A percentile compares a stretch with the other conserved stretches of the same genome.
phyloP scores from a whole-genome alignment of 345 rosid genomes.

The Triadica sebifera region DNA sequence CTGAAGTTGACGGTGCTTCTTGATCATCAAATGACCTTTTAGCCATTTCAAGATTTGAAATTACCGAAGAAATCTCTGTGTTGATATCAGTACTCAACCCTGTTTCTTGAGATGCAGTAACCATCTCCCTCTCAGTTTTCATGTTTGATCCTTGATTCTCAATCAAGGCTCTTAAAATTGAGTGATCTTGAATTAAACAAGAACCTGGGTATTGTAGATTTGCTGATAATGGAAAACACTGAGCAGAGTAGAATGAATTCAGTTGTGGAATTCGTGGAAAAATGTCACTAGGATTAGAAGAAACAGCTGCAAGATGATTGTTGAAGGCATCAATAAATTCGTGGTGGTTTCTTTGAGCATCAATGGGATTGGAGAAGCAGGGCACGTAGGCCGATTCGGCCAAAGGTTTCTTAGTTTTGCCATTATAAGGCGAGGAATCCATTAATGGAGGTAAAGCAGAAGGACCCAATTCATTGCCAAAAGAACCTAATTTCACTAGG shows the following conservation, averaged over 20 bases:
- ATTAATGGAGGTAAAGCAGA: constrained; percentile 59
- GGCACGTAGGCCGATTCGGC: constrained; percentile 55
- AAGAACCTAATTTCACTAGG: constrained; percentile 31
- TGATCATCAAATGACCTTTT: constrained; percentile 45
- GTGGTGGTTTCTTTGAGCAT: constrained; percentile 37
- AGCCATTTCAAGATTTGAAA: constrained; percentile 45
- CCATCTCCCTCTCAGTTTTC: constrained; percentile 37
- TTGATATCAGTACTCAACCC: constrained; percentile 46
- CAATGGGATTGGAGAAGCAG: constrained; percentile 67
- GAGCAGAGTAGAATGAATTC: constrained; percentile 38
- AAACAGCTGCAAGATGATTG: constrained; percentile 33
- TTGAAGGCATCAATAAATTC: constrained; percentile 33
- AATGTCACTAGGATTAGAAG: constrained; percentile 17
- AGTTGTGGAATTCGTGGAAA: constrained; percentile 35
- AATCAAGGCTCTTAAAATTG: constrained; percentile 47
- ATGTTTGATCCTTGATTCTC: constrained; percentile 39
- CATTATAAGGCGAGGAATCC: constrained; percentile 46
- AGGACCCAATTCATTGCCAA: constrained; percentile 42
- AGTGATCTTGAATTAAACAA: constrained; percentile 42
- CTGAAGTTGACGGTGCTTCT: constrained; percentile 49
- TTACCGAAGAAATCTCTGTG: constrained; percentile 52
- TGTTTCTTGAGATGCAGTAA: constrained; percentile 57
- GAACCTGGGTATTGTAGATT: constrained; percentile 35
- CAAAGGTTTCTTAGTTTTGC: constrained; percentile 26
- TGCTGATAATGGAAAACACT: constrained; percentile 24